These are phyloP conservation scores for Myxozyma neglecta DNA, from an alignment of 805 yeast species.

Conservation along the genomic window DNA sequence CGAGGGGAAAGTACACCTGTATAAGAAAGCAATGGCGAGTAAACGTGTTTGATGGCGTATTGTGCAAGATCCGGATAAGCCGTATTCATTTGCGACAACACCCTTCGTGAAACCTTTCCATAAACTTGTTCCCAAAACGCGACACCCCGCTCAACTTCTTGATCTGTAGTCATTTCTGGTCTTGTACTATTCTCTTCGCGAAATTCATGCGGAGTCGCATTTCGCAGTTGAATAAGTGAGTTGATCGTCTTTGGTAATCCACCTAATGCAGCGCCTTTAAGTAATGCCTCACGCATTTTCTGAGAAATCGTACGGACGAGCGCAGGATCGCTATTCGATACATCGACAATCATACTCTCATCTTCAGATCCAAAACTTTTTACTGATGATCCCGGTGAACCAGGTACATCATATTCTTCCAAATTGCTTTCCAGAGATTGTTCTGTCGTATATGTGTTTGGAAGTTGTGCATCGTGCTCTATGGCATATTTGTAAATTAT, in stretches of 20 bases:
- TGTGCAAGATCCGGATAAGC: conserved; percentile 87
- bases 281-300: conserved; percentile 70
- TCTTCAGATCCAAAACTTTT: conserved; percentile 24
- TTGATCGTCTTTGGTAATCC: conserved; percentile 88
- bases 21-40: conserved; percentile 73
- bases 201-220: conserved; percentile 59
- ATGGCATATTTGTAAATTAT: conserved; percentile 69
- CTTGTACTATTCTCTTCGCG: conserved; percentile 38
- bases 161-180: conserved; percentile 2
- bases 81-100: conserved; percentile 61
- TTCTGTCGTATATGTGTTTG: not conserved
- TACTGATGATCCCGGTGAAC: not conserved
- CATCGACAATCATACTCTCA: conserved; percentile 15
- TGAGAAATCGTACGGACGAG: conserved; percentile 45
- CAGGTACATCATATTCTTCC: not conserved
- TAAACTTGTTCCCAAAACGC: conserved; percentile 74
- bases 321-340: conserved; percentile 20
- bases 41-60: conserved; percentile 68
- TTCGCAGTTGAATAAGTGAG: conserved; percentile 62
- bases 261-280: conserved; percentile 74
- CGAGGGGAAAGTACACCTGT: conserved; percentile 59
- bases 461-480: conserved; percentile 26
- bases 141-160: conserved; percentile 49
- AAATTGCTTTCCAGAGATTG: not conserved
- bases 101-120: conserved; percentile 69